Conservation (phyloP, 345 rosid species). For the Pistacia vera region DNA sequence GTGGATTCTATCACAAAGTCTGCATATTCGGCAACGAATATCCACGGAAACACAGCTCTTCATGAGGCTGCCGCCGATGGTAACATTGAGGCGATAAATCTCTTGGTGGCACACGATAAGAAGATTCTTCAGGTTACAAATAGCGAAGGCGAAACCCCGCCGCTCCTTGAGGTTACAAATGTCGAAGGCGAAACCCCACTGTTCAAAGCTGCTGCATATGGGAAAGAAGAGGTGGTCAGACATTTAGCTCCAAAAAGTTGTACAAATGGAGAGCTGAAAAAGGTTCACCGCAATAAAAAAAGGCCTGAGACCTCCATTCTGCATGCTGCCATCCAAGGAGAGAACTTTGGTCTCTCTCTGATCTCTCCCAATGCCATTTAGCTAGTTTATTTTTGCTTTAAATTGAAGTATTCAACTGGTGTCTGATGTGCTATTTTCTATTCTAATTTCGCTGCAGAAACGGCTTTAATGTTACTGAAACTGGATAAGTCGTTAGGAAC, state of each 20-base stretch:
- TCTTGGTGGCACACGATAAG: neutral
- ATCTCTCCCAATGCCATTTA: neutral
- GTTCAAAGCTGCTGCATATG: neutral
- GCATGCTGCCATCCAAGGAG: slow-evolving; percentile 23
- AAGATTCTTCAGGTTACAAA: neutral
- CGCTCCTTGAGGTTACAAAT: neutral
- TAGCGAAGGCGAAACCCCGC: neutral
- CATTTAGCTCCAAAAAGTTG: too few relatives aligned
- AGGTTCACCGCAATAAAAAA: too few relatives aligned
- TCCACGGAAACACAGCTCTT: slow-evolving; percentile 17
- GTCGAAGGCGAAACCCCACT: neutral
- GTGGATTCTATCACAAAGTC: fast-evolving
- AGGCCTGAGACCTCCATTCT: slow-evolving; percentile 15
- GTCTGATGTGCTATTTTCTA: too few relatives aligned
- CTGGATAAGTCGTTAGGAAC: neutral
- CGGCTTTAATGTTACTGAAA: neutral
- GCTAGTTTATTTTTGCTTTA: too few relatives aligned
- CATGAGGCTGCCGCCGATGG: slow-evolving; percentile 12
- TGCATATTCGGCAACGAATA: neutral
- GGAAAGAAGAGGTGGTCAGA: neutral
- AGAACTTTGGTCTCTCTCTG: slow-evolving; percentile 23
- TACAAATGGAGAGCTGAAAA: too few relatives aligned
- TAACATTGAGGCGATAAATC: neutral
- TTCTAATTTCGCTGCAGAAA: neutral
- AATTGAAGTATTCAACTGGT: too few relatives aligned